Base-by-base conservation (phyloP, 805 yeast genomes). In the Pichia occidentalis region DNA sequence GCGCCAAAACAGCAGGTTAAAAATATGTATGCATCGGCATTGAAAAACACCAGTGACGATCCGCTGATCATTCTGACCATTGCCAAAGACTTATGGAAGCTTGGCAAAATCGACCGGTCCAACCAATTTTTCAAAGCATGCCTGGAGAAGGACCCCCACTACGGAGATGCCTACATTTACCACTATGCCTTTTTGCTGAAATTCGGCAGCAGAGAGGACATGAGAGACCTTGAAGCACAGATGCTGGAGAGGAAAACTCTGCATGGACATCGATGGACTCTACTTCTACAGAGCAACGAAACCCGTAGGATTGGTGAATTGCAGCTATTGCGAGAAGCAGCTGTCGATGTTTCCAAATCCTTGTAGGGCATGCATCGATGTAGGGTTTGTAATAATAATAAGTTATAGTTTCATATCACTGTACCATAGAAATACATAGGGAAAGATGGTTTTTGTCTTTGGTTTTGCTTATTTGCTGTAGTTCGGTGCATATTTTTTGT, bases 131-230 rank as follows among this genome's bases (percentile, higher is more conserved):
- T 86, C 39, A 80, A 80, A 33, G 83, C 92, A 0, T 53, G 80
- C 9, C 30, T 45, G 18, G 64, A 60, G n/a, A 63, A 67, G 2
- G 76, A 78, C 39, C 56, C 63, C 1, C 63, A 59, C n/a, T 72
- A 65, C 52, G 97, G 95, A 4, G 97, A 88, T 57, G 59, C 70
- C 3, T 86, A 94, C 82, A 72, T 76, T 1, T 80, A 86, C 80
- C 51, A 67, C 34, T 74, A 72, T 48, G 64, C 67, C 20, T 74
- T 70, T 44, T 40, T 65, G 30, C 35, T 47, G 16, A 70, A 66
- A 43, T 61, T 60, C 34, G 71, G 69, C 2, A 47, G 56, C 4
- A 53, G 50, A 5, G 60, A 54, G 2, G 77, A 71, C 11, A 30
- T 58, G n/a, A 49, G 53, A 4, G 44, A 48, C 5, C 51, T 78